Base-by-base conservation (phyloP, 2,329 filamentous ascomycete species). In the Verticillium nonalfalfae region DNA sequence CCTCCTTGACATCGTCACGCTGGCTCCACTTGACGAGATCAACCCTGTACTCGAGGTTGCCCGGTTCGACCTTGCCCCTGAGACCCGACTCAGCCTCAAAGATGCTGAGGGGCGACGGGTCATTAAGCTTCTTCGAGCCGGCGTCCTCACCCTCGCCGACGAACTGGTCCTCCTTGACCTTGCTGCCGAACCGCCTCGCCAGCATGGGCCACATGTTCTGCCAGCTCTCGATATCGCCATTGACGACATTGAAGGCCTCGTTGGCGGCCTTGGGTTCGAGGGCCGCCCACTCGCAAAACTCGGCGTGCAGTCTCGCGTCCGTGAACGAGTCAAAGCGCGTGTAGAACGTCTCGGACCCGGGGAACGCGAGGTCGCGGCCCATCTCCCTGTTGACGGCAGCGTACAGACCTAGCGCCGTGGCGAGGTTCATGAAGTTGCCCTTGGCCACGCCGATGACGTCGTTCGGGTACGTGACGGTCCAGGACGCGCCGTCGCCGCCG, bases 141-240 rank as follows among this genome's bases (percentile, higher is more conserved):
- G 60, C 70, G 59, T 61, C 39, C 36, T 66, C 63, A 0, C 55
- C 58, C 26, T 63, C 59, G 1, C 59, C 64, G 7, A 60, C 62
- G 61, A 73, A 73, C 66, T 74, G 72, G 14, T 69, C 67, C 18
- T 67, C 60, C 56, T 72, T 67, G 10, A 78, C 70, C 2, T 66
- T 67, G 56, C 72, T 66, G 0, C 72, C 72, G 58, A 77, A 79
- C 34, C 73, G 68, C 14, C 63, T 54, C 0, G 74, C 73, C 2
- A 79, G 56, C 15, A 69, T 72, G 4, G 78, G 77, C 76, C 76
- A 79, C 62, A 79, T 63, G 58, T 74, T 72, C 65, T 77, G 72
- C 74, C 75, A 79, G 60, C 68, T 74, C 63, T 76, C 71, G 1
- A 69, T 66, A 61, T 79, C 76, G 50, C 76, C 76, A 56, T 79